Evolutionary conservation across 2,329 filamentous ascomycete genomes (phyloP), one percentile per base, ranked within the genome.

Genomic region (Aspergillus proliferans): DNA sequence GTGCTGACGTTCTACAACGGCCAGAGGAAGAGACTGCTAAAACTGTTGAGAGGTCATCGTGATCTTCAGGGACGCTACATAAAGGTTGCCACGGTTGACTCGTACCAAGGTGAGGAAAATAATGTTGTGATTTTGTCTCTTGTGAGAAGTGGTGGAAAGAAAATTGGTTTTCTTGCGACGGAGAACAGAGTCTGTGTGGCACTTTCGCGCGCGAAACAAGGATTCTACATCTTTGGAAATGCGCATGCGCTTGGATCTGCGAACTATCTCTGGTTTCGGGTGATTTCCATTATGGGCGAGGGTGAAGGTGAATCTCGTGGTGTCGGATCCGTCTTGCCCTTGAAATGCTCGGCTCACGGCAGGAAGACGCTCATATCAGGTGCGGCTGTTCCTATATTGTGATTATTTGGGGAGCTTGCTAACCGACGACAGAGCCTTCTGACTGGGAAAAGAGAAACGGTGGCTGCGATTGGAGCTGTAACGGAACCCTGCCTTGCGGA

Each of bases 61-160:
- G 72, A 75, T 45, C 70, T 83, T 41, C 68, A 72, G 48, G 56
- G 65, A n/a, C 53, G 60, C 3, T 65, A 68, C 50, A 61, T 79
- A 57, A 85, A 85, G 2, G 84, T 95, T 1, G 80, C 82, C 30
- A 95, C 90, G 0, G 87, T 96, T 0, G 91, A 95, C 60, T 88
- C 86, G 0, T 95, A 92, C 60, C 90, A 95, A 65, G 90, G 90
- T 10, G 89, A 95, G 59, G 89, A 95, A 63, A 95, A 95, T 53
- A 86, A 91, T 21, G 75, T 95, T 7, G 76, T 96, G 8, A 64
- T 95, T 2, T 72, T 95, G 0, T 95, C 90, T 0, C 72, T 95
- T 0, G 89, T 93, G 3, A 80, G 91, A 40, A 90, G 85, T 54
- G 86, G 85, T 33, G 55, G 63, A 1, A 59, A 70, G 1, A 71